Percentiles rank a stretch among this genome's conserved stretches.
Conservation (phyloP, 768 basidiomycete species). For the Rhizopogon vesiculosus region DNA sequence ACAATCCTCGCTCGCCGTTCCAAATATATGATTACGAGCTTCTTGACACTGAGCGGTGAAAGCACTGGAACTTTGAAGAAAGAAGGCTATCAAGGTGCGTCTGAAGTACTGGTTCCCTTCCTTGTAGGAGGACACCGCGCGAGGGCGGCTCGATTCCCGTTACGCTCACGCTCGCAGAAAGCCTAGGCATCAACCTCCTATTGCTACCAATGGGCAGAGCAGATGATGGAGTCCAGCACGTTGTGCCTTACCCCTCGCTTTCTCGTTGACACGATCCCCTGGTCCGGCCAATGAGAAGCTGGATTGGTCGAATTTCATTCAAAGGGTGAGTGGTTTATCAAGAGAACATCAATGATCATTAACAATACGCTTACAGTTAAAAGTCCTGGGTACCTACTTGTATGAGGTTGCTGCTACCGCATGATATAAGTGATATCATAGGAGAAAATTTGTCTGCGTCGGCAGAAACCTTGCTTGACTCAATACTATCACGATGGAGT, state of each 20-base stretch:
- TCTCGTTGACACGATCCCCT: background rate
- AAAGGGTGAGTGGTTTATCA: constrained; percentile 53
- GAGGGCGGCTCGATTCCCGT: constrained; percentile 96
- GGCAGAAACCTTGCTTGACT: too few relatives aligned
- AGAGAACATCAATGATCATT: background rate
- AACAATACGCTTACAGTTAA: constrained; percentile 17
- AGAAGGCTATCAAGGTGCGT: constrained; percentile 71
- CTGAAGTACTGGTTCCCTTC: background rate
- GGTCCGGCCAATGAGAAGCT: constrained; percentile 96
- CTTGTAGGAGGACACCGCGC: constrained; percentile 57
- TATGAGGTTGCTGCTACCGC: constrained; percentile 22
- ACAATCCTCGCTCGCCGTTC: constrained; percentile 20
- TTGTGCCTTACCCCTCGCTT: constrained; percentile 10
- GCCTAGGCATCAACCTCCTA: constrained; percentile 79
- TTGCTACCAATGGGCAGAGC: constrained; percentile 93
- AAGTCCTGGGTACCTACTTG: constrained; percentile 28
- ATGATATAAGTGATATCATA: constrained; percentile 4
- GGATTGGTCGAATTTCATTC: constrained; percentile 83
- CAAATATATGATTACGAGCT: constrained; percentile 72
- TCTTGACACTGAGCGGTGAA: constrained; percentile 53
- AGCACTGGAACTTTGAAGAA: constrained; percentile 91
- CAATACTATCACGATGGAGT: too few relatives aligned
- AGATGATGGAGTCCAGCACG: constrained; percentile 91
- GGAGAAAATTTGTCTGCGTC: too few relatives aligned
- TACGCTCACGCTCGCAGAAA: constrained; percentile 90